Percentiles rank a stretch among this genome's conserved stretches.
Conservation (phyloP, 2,329 filamentous ascomycete genomes). For the Diatrype stigma region DNA sequence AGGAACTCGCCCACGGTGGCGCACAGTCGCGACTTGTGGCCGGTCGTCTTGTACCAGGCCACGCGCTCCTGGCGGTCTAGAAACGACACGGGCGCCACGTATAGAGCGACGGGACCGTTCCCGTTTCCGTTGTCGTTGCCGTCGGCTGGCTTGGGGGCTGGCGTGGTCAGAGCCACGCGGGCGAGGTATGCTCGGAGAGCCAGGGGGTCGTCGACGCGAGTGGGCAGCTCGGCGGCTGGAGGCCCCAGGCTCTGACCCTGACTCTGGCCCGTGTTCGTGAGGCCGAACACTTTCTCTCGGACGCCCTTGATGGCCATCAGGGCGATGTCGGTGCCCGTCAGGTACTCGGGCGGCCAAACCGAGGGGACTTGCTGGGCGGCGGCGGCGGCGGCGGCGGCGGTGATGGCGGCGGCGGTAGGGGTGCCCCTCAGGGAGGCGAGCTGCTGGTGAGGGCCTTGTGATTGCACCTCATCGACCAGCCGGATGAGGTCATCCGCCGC, state of each 20-base stretch:
- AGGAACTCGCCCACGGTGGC: constrained; percentile 13
- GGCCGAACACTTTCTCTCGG: constrained; percentile 11
- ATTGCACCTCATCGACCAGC: constrained; percentile 3
- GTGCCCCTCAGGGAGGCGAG: not conserved
- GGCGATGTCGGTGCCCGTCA: constrained; percentile 8
- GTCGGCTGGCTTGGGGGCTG: not conserved
- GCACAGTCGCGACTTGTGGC: constrained; percentile 13
- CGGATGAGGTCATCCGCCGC: constrained; percentile 6
- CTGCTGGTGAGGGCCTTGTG: not conserved
- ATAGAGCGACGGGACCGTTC: constrained; percentile 5
- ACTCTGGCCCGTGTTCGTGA: not conserved
- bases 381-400: not conserved
- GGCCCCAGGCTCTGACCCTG: not conserved
- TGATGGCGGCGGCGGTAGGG: not conserved
- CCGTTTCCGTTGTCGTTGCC: too few relatives aligned
- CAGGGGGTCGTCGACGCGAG: constrained; percentile 7
- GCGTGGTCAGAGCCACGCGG: constrained; percentile 5
- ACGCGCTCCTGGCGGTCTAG: constrained; percentile 6
- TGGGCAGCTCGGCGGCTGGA: constrained; percentile 3
- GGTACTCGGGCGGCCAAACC: constrained; percentile 11
- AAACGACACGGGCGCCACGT: constrained; percentile 14
- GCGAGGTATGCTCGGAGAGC: constrained; percentile 10
- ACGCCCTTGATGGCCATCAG: constrained; percentile 7
- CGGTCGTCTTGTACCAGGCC: constrained; percentile 13
- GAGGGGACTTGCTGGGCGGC: not conserved